Evolutionary conservation across 495 filamentous ascomycete genomes (phyloP), one percentile per base, ranked within the genome.

Genomic region (Penicillium pancosmium): DNA sequence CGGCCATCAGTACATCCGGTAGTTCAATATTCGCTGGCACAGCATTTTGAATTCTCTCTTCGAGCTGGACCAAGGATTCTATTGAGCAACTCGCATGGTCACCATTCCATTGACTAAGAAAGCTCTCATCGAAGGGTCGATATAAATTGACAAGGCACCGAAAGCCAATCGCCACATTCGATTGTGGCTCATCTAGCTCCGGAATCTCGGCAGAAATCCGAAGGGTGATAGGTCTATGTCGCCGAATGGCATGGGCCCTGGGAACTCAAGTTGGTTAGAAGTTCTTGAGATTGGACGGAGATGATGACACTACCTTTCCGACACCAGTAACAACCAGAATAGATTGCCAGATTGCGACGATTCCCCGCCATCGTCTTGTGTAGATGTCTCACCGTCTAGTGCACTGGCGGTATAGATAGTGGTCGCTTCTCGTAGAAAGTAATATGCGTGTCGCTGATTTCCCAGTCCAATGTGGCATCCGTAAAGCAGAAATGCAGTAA

Each of bases 401-500:
- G 80, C 74, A 9, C 72, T 78, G 16, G 80, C 63, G 0, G 73
- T 71, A 38, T 71, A 70, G 25, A 90, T 66, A 6, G 88, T 91
- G 2, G 86, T 89, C 4, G 87, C 86, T 71, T 91, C 86, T 18
- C 88, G 83, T 5, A 91, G 76, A 71, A 88, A 82, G 64, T 86
- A 89, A 85, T 88, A 91, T 0, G 88, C 88, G 69, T 86, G 84
- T 63, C 87, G 84, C 66, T 88, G 85, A 70, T 84, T 79, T 47
- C 88, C 87, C n/a, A 91, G 76, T 18, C 82, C 84, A 69, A 88
- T 88, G 68, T 86, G 82, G 65, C 84, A 88, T 4, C 84, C 87
- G 64, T 87, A 92, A 12, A 90, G 70, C 64, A 92, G 89, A 72
- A 86, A 92, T 40, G 86, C 86, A 25, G 86, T 89, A 61, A 84